Percentiles rank a stretch among this genome's conserved stretches.
phyloP scores from a whole-genome alignment of 179 eudicot genomes.

The Corrigiola litoralis region DNA sequence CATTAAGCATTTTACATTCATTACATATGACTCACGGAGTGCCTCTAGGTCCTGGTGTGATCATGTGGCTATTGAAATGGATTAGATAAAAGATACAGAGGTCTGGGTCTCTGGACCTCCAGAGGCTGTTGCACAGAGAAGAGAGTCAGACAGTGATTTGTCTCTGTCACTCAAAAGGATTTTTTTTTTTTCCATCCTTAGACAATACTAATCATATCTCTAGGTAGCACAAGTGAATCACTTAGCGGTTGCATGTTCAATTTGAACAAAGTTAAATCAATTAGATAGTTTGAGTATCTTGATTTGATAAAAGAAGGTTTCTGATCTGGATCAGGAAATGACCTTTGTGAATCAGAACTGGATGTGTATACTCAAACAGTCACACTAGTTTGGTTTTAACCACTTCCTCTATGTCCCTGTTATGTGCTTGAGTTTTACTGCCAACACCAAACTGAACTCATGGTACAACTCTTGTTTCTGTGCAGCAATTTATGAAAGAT shows the following conservation, averaged over 20 bases:
- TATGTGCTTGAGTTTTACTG: neutral
- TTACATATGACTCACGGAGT: too few species aligned
- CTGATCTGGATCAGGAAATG: neutral
- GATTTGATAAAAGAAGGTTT: neutral
- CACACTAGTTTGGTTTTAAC: neutral
- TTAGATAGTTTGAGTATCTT: too few species aligned
- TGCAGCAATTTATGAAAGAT: constrained; percentile 88
- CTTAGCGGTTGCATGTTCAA: constrained; percentile 5
- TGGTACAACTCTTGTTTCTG: neutral
- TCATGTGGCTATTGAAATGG: neutral
- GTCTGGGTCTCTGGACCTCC: neutral
- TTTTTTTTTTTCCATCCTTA: too few species aligned
- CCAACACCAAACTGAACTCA: neutral
- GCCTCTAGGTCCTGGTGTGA: neutral
- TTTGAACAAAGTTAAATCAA: neutral
- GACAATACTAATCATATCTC: neutral
- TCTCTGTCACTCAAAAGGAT: neutral
- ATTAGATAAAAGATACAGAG: neutral
- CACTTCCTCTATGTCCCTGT: neutral
- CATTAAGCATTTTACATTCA: neutral
- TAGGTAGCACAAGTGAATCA: neutral
- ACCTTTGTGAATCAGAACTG: neutral
- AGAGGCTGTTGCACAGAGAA: neutral
- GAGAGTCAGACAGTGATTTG: neutral
- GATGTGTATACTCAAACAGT: too few species aligned